Conservation (phyloP, 495 filamentous ascomycete genomes). For the Penicillium maclennaniae region DNA sequence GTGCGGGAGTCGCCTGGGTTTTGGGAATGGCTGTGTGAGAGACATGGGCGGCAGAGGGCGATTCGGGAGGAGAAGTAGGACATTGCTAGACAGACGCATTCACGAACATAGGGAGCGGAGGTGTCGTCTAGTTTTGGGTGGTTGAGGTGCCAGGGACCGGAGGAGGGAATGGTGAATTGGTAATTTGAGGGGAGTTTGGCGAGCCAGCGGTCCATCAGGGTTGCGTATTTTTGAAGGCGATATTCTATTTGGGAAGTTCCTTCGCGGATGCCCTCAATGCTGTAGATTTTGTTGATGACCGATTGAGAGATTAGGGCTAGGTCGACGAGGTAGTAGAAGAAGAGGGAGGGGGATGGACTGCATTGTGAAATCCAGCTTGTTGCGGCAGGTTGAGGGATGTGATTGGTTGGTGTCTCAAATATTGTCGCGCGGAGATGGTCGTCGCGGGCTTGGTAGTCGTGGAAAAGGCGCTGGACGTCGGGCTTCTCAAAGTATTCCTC, state of each 20-base stretch:
- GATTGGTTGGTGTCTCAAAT: conserved; percentile 18
- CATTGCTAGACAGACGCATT: conserved; percentile 45
- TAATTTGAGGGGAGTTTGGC: conserved; percentile 42
- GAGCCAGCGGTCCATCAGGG: conserved; percentile 50
- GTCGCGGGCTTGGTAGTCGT: conserved; percentile 17
- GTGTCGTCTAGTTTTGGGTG: conserved; percentile 13
- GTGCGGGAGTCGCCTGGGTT: conserved; percentile 16
- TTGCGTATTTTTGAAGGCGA: conserved; percentile 42
- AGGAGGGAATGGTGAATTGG: conserved; percentile 38
- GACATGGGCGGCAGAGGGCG: conserved; percentile 56
- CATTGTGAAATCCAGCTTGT: conserved; percentile 23
- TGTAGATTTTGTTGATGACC: conserved; percentile 53
- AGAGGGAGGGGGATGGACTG: conserved; percentile 36
- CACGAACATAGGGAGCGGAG: conserved; percentile 12
- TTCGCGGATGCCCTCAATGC: conserved; percentile 46
- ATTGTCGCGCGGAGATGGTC: conserved; percentile 31
- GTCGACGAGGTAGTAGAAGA: conserved; percentile 44
- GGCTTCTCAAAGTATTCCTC: conserved; percentile 42
- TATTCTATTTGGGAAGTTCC: conserved; percentile 50
- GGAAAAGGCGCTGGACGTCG: conserved; percentile 19
- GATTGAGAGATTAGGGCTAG: conserved; percentile 50
- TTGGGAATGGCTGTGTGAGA: conserved; percentile 26
- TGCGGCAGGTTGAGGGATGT: neutral
- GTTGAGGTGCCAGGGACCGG: conserved; percentile 18
- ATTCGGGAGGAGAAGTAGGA: conserved; percentile 54